Conservation (phyloP, 2,329 filamentous ascomycete species). For the Fusarium miscanthi region DNA sequence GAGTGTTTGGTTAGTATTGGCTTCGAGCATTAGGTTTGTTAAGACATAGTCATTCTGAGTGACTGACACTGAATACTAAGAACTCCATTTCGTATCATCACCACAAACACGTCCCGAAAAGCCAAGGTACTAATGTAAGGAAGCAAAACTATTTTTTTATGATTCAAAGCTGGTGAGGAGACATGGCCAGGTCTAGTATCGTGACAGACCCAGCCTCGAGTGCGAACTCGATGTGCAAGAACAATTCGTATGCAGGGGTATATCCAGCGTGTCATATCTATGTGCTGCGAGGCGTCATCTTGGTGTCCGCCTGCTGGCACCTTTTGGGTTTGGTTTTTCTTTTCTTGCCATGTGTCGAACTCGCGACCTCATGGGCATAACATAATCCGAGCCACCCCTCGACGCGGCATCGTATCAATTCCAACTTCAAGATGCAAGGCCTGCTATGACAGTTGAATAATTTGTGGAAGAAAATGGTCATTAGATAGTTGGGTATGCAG, state of each 20-base stretch:
- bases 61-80: constrained; percentile 7
- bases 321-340: constrained; percentile 28
- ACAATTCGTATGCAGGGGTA: constrained; percentile 47
- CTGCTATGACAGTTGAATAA: constrained; percentile 44
- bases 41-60: constrained; percentile 1
- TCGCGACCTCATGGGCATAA: constrained; percentile 35
- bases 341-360: constrained; percentile 26
- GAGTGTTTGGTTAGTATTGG: neutral
- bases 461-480: constrained; percentile 43
- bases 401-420: constrained; percentile 40
- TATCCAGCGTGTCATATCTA: constrained; percentile 49
- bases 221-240: constrained; percentile 42
- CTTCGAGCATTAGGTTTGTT: constrained; percentile 2
- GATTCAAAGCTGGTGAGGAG: constrained; percentile 44
- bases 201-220: constrained; percentile 44
- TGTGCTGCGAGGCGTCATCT: constrained; percentile 43
- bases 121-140: constrained; percentile 23
- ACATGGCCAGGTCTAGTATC: constrained; percentile 42
- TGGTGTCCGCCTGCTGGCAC: constrained; percentile 42
- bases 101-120: constrained; percentile 14
- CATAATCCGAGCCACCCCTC: constrained; percentile 32
- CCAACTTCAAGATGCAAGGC: constrained; percentile 44
- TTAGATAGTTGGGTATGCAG: constrained; percentile 43
- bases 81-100: constrained; percentile 8
- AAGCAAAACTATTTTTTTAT: constrained; percentile 41